Evolutionary conservation across 2,329 filamentous ascomycete species (phyloP), one percentile per base, ranked within the genome.

Genomic region (Hyphodiscus sp.): DNA sequence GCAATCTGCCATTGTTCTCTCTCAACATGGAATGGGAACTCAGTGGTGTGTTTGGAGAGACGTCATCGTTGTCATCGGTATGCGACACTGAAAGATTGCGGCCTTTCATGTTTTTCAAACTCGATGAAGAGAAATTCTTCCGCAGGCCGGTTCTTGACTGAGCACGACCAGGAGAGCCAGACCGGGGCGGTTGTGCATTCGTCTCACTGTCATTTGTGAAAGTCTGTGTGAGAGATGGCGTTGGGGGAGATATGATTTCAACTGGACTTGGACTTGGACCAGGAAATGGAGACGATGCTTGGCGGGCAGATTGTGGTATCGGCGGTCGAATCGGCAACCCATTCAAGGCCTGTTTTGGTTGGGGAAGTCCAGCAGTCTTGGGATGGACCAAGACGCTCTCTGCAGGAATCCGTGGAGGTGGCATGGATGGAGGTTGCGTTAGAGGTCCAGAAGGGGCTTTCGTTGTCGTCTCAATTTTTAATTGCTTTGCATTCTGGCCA

Each of bases 391-490:
- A 26, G 55, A 41, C 55, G 49, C 48, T 46, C n/a, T 43, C 52
- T 43, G 55, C 50, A n/a, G 59, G 58, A 23, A 60, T 46, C 20
- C 52, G 55, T 47, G 64, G 61, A 16, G 62, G 65, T 33, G 61
- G 62, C 58, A 65, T 65, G 8, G 58, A 60, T 19, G 61, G 59
- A 42, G 62, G 62, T 41, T 61, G 45, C n/a, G 54, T 57, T 19
- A 59, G 51, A 20, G 58, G 59, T 23, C 52, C 54, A 46, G 49
- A 45, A 18, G 57, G 43, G 11, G 54, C 42, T 45, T 54, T 64
- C 10, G 55, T 46, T n/a, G 62, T 52, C 2, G 91, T 96, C 69
- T 96, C 89, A 52, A 97, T 96, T 71, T 91, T 95, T 49, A 97
- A 75, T 64, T 91, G 87, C 67, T 88, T 91, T 15, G 81, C 74